These are phyloP conservation scores for Rosa rugosa DNA, from an alignment of 306 rosid genomes.

Conservation along the genomic window DNA sequence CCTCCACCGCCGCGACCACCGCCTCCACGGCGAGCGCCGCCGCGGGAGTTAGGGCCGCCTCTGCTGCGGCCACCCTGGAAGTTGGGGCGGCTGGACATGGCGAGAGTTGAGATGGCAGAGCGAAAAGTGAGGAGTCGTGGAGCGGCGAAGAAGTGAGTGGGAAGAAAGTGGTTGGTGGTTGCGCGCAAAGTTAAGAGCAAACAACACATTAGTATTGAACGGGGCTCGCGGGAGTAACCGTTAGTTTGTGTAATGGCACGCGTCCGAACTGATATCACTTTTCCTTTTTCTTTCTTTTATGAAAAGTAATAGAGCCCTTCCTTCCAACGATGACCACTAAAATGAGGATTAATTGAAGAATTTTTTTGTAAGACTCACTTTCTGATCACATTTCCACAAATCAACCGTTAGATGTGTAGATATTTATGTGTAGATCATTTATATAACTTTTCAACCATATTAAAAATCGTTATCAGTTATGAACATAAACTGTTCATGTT, in stretches of 20 bases:
- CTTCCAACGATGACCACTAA: too few relatives aligned
- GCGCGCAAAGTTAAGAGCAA: not conserved
- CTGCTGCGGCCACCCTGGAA: slow-evolving; percentile 64
- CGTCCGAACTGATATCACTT: not conserved
- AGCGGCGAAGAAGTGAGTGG: slow-evolving; percentile 11
- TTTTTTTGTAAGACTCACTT: too few relatives aligned
- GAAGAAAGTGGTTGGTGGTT: slow-evolving; percentile 1
- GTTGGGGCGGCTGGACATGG: slow-evolving; percentile 79
- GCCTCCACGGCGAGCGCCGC: slow-evolving; percentile 51
- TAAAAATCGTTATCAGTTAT: too few relatives aligned
- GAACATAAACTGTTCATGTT: too few relatives aligned
- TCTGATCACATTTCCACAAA: too few relatives aligned
- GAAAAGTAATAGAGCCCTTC: too few relatives aligned
- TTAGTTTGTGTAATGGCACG: not conserved
- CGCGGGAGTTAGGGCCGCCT: slow-evolving; percentile 39
- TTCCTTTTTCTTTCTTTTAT: too few relatives aligned
- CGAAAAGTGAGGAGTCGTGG: slow-evolving; percentile 17
- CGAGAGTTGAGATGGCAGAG: slow-evolving; percentile 31
- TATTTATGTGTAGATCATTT: too few relatives aligned
- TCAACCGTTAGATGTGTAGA: too few relatives aligned
- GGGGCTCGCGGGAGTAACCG: not conserved
- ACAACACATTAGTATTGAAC: not conserved
- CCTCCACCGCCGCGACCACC: slow-evolving; percentile 40
- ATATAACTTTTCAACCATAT: too few relatives aligned
- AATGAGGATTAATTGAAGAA: too few relatives aligned